Evolutionary conservation across 257 asterid genomes (phyloP).

Genomic region (Solanum medicagineum): DNA sequence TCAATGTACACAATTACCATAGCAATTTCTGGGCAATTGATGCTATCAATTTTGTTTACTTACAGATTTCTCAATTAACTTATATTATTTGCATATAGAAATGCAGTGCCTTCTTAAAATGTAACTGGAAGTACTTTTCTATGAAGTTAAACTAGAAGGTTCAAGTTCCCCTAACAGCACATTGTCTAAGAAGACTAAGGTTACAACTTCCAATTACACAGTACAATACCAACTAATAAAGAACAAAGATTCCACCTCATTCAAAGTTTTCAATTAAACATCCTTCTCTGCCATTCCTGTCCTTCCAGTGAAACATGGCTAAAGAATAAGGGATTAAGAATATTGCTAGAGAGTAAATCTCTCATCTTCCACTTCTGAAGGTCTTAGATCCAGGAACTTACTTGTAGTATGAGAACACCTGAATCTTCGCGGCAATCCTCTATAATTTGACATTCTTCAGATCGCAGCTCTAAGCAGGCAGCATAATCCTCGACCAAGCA

Average conservation of each 20-base stretch:
- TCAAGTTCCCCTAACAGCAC: neutral
- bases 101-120: neutral
- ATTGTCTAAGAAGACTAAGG: neutral
- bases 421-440: slow-evolving; percentile 81
- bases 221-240: neutral
- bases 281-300: neutral
- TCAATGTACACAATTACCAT: neutral
- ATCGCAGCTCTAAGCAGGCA: slow-evolving; percentile 84
- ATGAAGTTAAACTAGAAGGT: neutral
- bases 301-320: neutral
- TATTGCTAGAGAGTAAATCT: neutral
- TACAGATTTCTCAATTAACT: neutral
- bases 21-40: neutral
- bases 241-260: neutral
- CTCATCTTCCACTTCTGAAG: neutral
- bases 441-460: slow-evolving; percentile 67
- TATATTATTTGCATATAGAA: neutral
- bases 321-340: neutral
- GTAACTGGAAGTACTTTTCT: neutral
- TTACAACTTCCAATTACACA: neutral
- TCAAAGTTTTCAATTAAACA: neutral
- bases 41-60: neutral
- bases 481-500: slow-evolving; percentile 89
- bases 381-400: slow-evolving; percentile 18
- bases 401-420: slow-evolving; percentile 89